Evolutionary conservation across 352 stramenopile genomes (phyloP).

Genomic region (Globisporangium solare): DNA sequence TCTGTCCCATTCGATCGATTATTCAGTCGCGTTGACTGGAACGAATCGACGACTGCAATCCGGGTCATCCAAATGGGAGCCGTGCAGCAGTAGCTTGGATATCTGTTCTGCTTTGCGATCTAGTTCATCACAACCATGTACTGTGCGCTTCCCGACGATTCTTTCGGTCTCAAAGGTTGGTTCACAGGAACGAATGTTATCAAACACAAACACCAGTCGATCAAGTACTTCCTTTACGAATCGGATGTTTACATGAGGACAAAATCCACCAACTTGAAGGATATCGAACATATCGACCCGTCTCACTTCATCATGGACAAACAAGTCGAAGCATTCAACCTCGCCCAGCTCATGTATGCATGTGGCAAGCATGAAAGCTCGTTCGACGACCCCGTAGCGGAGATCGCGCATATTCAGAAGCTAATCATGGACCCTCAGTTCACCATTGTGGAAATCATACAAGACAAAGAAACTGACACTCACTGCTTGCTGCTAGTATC

Average conservation of each 20-base stretch:
- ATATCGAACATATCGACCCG: conserved; percentile 22
- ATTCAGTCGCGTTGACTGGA: conserved; percentile 12
- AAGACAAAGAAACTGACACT: conserved; percentile 31
- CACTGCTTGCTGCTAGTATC: conserved; percentile 34
- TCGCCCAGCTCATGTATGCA: conserved; percentile 36
- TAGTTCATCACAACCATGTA: conserved; percentile 31
- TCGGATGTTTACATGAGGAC: conserved; percentile 32
- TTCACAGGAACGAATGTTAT: conserved; percentile 8
- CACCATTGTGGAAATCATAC: conserved; percentile 25
- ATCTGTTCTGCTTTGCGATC: conserved; percentile 21
- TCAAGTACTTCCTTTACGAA: conserved; percentile 41
- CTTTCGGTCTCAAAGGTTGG: conserved; percentile 18
- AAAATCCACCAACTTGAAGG: conserved; percentile 20
- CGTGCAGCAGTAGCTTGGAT: conserved; percentile 26
- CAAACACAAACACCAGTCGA: conserved; percentile 7
- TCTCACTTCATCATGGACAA: conserved; percentile 33
- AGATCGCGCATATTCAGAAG: conserved; percentile 18
- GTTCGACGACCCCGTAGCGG: conserved; percentile 11
- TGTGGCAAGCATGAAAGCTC: conserved; percentile 28
- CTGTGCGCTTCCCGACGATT: conserved; percentile 25
- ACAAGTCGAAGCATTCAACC: conserved; percentile 44
- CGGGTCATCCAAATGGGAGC: conserved; percentile 18
- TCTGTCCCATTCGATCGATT: conserved; percentile 22
- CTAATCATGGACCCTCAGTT: conserved; percentile 25
- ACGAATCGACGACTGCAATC: conserved; percentile 7